Evolutionary conservation across 2,329 filamentous ascomycete species (phyloP), one percentile per base, ranked within the genome.

Genomic region (Trichoderma cornu-damae): DNA sequence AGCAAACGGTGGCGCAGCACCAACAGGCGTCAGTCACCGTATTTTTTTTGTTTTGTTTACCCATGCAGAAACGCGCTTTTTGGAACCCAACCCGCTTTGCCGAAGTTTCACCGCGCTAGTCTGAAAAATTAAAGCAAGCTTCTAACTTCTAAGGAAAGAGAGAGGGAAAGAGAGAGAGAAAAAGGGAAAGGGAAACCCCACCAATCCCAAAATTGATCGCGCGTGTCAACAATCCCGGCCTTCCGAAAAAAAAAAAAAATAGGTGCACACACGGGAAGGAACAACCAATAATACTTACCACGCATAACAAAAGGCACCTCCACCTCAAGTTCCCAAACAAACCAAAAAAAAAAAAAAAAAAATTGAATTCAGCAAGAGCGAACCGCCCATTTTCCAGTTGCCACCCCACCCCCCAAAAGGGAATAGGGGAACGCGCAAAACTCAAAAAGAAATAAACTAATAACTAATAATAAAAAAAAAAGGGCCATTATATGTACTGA

Each of bases 331-430:
- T n/a, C n/a, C n/a, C n/a, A n/a, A n/a, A n/a, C n/a, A n/a, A n/a
- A n/a, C n/a, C n/a, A n/a, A n/a, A n/a, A n/a, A n/a, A n/a, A n/a
- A n/a, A n/a, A n/a, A n/a, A 35, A 35, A 43, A 50, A 44, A 16
- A 32, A 50, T 18, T 12, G 43, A 47, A 59, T 38, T n/a, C 52
- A 48, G 52, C 53, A 57, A 18, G 58, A 54, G 53, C n/a, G n/a
- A n/a, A n/a, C n/a, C n/a, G n/a, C n/a, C 48, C 34, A 53, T 35
- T 60, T 35, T 38, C 9, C 6, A 14, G 32, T 16, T 14, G 47
- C 47, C 60, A 55, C 60, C 48, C 59, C 60, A 46, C 56, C 54
- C 58, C 57, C 58, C 28, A 50, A 60, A 48, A 34, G 11, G 60
- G 60, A 51, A 57, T 57, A 59, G 60, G 43, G 11, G 26, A 54